Evolutionary conservation across 108 stramenopile species (phyloP).

Genomic region (Seminavis robusta): DNA sequence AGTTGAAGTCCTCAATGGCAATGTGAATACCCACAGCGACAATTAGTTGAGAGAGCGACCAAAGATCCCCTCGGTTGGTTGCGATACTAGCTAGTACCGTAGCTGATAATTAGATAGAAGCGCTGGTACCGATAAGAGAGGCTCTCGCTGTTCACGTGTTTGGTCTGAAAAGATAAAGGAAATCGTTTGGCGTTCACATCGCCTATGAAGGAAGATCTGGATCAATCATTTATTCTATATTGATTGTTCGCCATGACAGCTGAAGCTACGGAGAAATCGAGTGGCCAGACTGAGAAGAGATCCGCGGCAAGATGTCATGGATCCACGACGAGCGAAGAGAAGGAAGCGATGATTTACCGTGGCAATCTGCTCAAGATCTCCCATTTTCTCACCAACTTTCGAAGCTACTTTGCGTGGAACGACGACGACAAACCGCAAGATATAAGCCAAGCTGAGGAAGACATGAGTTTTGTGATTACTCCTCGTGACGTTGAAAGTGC

Average conservation of each 20-base stretch:
- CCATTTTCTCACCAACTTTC: conserved; percentile 22
- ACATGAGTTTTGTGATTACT: neutral
- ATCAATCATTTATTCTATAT: conserved; percentile 26
- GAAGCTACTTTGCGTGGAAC: conserved; percentile 1
- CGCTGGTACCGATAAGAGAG: no score
- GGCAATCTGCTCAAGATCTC: neutral
- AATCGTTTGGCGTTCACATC: neutral
- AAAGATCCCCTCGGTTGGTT: no score
- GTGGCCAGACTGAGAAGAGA: no score
- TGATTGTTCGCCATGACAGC: conserved; percentile 17
- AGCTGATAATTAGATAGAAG: no score
- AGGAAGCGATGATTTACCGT: neutral
- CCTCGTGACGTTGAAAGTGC: conserved; percentile 15
- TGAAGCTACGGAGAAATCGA: conserved; percentile 20
- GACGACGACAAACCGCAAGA: neutral
- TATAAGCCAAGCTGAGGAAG: neutral
- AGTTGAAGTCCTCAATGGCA: no score
- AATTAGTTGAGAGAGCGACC: no score
- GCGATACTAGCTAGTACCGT: no score
- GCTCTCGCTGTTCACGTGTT: no score
- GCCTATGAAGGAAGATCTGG: conserved; percentile 19
- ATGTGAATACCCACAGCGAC: no score
- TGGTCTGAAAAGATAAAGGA: neutral
- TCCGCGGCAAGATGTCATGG: no score
- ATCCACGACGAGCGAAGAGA: neutral